These are phyloP conservation scores for Dactylellina parvicollis DNA, from an alignment of 2,329 filamentous ascomycete genomes.

Conservation along the genomic window DNA sequence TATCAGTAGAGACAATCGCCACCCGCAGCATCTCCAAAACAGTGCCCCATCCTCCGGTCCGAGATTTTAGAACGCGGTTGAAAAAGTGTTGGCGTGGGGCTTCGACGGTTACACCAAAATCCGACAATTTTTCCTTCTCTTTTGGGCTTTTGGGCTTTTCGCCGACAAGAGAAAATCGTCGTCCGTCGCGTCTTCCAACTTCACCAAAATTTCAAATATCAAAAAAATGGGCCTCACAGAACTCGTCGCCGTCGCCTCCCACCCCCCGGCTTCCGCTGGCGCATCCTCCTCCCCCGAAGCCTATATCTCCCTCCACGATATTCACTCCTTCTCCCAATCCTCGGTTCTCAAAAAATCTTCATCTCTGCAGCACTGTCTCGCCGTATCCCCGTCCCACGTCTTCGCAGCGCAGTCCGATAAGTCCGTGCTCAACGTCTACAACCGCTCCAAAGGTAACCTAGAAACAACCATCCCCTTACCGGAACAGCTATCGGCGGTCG, in stretches of 20 bases:
- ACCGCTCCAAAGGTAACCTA: slow-evolving; percentile 81
- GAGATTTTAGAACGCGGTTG: no score
- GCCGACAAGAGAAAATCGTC: not conserved
- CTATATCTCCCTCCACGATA: slow-evolving; percentile 73
- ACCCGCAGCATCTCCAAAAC: no score
- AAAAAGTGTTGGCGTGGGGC: not conserved
- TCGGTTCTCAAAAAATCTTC: slow-evolving; percentile 93
- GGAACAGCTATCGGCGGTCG: slow-evolving; percentile 81
- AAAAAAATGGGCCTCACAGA: slow-evolving; percentile 43
- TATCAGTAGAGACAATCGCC: no score
- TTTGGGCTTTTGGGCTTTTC: not conserved
- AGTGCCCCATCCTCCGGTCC: no score
- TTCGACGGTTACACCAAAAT: slow-evolving; percentile 3
- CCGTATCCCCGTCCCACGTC: slow-evolving; percentile 81
- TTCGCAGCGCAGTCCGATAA: slow-evolving; percentile 93
- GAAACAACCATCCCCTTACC: slow-evolving; percentile 88
- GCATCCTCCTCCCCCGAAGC: slow-evolving; percentile 59
- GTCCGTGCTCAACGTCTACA: slow-evolving; percentile 92
- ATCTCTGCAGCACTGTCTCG: slow-evolving; percentile 79
- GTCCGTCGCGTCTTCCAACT: slow-evolving; percentile 15
- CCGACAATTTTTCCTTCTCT: not conserved
- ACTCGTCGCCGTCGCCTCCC: slow-evolving; percentile 43
- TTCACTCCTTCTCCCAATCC: slow-evolving; percentile 86
- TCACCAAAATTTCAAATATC: not conserved
- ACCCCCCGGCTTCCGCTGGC: slow-evolving; percentile 55